Evolutionary conservation across 306 rosid species (phyloP), one percentile per base, ranked within the genome.

Genomic region (Castanopsis chinensis): DNA sequence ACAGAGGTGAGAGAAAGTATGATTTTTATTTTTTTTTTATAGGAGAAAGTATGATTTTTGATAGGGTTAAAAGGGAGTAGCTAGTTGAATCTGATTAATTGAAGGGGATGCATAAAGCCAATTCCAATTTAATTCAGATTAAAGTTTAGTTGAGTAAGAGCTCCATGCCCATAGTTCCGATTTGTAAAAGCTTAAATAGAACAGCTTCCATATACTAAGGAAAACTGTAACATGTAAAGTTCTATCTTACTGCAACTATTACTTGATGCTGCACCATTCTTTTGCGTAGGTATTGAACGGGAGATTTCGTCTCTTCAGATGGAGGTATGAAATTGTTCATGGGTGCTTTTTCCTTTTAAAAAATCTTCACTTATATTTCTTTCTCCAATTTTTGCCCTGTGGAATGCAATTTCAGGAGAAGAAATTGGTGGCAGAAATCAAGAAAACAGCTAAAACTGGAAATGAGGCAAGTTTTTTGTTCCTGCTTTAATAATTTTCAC

Each of bases 391-490:
- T 72, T 71, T 75, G 75, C 51, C 78, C 14, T 35, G 21, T 71
- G 81, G 71, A 23, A 28, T 73, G 54, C 37, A 60, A 84, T 49
- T 87, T 81, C 86, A 94, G 99, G 99, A 94, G 86, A 94, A 80
- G 80, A 94, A 90, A 72, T 85, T 94, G 83, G 97, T 94, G 81
- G 99, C 99, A 8, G 99, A 94, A 83, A 94, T 92, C 73, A 94
- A 94, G 83, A 87, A 90, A 76, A 76, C 81, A 23, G 99, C 99
- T 27, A 94, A 94, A 90, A 94, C 95, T 1, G 97, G 99, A 80
- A 94, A 94, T 80, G 99, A 94, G 93, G 99, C 75, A 85, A 82
- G 81, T 79, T 78, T 49, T 11, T 28, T 73, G 60, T 56, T 75
- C 76, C 76, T 33, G 63, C 54, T 56, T 61, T 57, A 15, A 35